A percentile compares a stretch with the other conserved stretches of the same genome.
Conservation (phyloP, 495 filamentous ascomycete genomes). For the Rhypophila decipiens region DNA sequence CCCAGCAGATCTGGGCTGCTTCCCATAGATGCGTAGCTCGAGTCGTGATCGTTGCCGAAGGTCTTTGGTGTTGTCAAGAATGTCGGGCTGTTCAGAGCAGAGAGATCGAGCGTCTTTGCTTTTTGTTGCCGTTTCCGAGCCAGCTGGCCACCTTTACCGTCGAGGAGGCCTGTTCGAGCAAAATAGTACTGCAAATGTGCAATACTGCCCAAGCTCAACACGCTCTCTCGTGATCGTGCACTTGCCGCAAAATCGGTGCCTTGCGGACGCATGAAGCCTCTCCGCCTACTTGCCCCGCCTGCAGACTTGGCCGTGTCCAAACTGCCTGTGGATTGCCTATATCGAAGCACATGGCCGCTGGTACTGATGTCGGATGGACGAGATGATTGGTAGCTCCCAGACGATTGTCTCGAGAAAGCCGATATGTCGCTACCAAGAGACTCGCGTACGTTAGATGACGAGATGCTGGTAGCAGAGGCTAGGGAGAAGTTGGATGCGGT, state of each 20-base stretch:
- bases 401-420: constrained; percentile 48
- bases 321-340: constrained; percentile 41
- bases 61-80: constrained; percentile 31
- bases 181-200: constrained; percentile 98
- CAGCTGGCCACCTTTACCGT: constrained; percentile 85
- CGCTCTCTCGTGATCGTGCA: constrained; percentile 81
- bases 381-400: constrained; percentile 34
- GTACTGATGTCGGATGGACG: constrained; percentile 30
- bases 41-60: constrained; percentile 41
- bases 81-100: constrained; percentile 31
- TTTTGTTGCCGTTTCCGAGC: constrained; percentile 62
- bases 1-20: constrained; percentile 46
- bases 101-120: constrained; percentile 41
- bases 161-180: constrained; percentile 84
- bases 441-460: constrained; percentile 50
- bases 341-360: constrained; percentile 38
- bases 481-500: constrained; percentile 63
- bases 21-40: constrained; percentile 50
- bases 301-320: constrained; percentile 19
- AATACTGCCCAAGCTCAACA: constrained; percentile 92
- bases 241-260: constrained; percentile 87
- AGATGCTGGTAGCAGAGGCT: constrained; percentile 45
- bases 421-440: constrained; percentile 42
- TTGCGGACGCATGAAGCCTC: constrained; percentile 87
- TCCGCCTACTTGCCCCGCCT: constrained; percentile 49